Evolutionary conservation across 2,329 filamentous ascomycete genomes (phyloP).

Genomic region (Alternaria gansuensis): DNA sequence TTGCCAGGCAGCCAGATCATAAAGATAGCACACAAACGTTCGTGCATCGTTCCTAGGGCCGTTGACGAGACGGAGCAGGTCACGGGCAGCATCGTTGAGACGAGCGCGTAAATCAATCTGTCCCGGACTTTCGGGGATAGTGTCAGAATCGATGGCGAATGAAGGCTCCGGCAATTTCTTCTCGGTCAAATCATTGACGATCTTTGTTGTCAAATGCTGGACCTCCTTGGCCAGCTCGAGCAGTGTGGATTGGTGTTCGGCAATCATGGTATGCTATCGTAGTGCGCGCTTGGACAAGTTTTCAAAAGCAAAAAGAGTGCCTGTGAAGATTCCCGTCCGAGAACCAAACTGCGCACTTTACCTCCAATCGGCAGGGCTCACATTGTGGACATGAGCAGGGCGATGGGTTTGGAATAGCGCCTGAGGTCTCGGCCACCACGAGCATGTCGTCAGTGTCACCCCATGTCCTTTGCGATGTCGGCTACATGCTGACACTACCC

Average conservation of each 20-base stretch:
- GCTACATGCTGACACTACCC: background rate
- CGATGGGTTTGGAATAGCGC: background rate
- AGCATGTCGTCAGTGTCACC: background rate
- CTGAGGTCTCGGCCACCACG: background rate
- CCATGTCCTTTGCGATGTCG: constrained; percentile 1
- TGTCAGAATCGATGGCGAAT: constrained; percentile 20
- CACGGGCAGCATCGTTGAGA: constrained; percentile 29
- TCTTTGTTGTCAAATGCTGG: constrained; percentile 20
- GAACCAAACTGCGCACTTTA: background rate
- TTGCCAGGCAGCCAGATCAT: constrained; percentile 34
- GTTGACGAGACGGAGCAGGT: constrained; percentile 38
- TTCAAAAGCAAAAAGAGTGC: background rate
- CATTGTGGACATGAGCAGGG: background rate
- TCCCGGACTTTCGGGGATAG: constrained; percentile 20
- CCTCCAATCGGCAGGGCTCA: background rate
- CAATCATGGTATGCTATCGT: constrained; percentile 8
- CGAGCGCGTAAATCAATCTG: constrained; percentile 23
- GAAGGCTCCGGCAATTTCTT: constrained; percentile 24
- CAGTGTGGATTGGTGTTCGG: constrained; percentile 22
- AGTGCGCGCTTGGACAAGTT: background rate
- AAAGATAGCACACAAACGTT: constrained; percentile 25
- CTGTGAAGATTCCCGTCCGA: background rate
- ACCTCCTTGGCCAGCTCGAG: constrained; percentile 25
- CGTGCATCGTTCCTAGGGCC: constrained; percentile 26
- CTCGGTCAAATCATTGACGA: constrained; percentile 21